A percentile compares a stretch with the other conserved stretches of the same genome.
Evolutionary conservation across 1,139 yeast genomes (phyloP).

Genomic region (Suhomyces kunorum): DNA sequence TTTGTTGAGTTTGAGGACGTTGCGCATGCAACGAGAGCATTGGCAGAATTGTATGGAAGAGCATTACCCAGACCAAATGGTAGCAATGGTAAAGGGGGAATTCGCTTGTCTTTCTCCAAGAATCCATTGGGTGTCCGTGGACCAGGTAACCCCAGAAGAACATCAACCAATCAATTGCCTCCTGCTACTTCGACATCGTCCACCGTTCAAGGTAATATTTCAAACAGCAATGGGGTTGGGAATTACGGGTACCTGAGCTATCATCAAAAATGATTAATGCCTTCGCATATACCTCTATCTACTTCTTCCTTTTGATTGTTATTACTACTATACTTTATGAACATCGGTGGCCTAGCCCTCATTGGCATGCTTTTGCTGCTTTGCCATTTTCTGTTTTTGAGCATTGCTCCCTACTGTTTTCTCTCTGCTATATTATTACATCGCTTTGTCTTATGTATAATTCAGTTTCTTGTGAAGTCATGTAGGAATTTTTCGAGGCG

Average conservation of each 20-base stretch:
- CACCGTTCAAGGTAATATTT: slow-evolving; percentile 13
- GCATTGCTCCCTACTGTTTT: slow-evolving; percentile 9
- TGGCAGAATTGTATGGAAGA: slow-evolving; percentile 90
- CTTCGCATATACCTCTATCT: slow-evolving; percentile 12
- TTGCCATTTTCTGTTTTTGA: slow-evolving; percentile 2
- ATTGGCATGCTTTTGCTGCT: slow-evolving; percentile 2
- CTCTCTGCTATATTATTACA: slow-evolving; percentile 13
- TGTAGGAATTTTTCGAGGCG: too few relatives aligned
- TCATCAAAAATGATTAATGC: slow-evolving; percentile 22
- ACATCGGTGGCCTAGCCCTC: slow-evolving; percentile 8
- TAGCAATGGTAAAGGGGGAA: slow-evolving; percentile 85
- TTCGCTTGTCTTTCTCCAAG: slow-evolving; percentile 87
- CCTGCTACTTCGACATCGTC: slow-evolving; percentile 13
- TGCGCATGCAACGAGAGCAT: slow-evolving; percentile 86
- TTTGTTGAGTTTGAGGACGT: slow-evolving; percentile 98
- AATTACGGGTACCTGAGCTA: slow-evolving; percentile 42
- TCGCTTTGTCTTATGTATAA: slow-evolving; percentile 8
- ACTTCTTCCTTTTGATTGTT: slow-evolving; percentile 15
- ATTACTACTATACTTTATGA: slow-evolving; percentile 13
- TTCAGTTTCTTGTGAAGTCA: slow-evolving; percentile 3
- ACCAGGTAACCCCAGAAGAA: slow-evolving; percentile 50
- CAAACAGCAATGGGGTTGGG: slow-evolving; percentile 25
- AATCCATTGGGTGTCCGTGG: slow-evolving; percentile 97
- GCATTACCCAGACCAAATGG: slow-evolving; percentile 71
- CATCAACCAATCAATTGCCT: slow-evolving; percentile 39